Base-by-base conservation (phyloP, 805 yeast species). In the Metschnikowia dekortorum region DNA sequence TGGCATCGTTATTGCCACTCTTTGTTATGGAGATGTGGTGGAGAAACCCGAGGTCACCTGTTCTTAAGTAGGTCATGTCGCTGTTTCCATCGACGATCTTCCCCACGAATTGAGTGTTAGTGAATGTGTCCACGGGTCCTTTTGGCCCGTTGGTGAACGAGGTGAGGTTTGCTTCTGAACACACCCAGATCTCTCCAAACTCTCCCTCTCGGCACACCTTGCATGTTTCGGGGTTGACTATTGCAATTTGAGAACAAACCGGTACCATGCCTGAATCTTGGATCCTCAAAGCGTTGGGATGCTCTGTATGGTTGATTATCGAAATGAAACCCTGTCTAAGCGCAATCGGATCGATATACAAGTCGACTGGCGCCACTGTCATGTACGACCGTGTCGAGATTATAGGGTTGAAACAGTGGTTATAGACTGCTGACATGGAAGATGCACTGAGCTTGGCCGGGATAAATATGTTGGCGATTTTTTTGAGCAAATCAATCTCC, bases 241-340 rank as follows among this genome's bases (percentile, higher is more conserved):
- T 87, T 1, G 96, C 94, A 33, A 94, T 81, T 61, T 91, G 96
- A 0, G 98, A 89, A 63, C 96, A 88, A 8, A 90, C 91, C 0
- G 97, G 95, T 0, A 91, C 97, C 76, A 92, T 87, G 10, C 99
- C 99, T 0, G 96, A 88, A 61, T 94, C 99, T 62, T 90, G 96
- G 8, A 94, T 69, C 50, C 84, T 85, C 46, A 94, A 70, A 0
- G 90, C 89, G 56, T 79, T 76, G 4, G 87, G 84, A 28, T 76
- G 76, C 54, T 82, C 86, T 4, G 79, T 79, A 9, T 89, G 92
- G 57, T 87, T 85, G 6, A 89, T 91, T 28, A 87, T 77, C 18
- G 87, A 82, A 2, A 94, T 78, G 48, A 85, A 81, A 2, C 99
- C 99, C 54, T 89, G 92, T n/a, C 97, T 78, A 51, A 94, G 74